Percentiles rank a stretch among this genome's conserved stretches.
Evolutionary conservation across 2,329 filamentous ascomycete genomes (phyloP).

Genomic region (Dendryphion nanum): DNA sequence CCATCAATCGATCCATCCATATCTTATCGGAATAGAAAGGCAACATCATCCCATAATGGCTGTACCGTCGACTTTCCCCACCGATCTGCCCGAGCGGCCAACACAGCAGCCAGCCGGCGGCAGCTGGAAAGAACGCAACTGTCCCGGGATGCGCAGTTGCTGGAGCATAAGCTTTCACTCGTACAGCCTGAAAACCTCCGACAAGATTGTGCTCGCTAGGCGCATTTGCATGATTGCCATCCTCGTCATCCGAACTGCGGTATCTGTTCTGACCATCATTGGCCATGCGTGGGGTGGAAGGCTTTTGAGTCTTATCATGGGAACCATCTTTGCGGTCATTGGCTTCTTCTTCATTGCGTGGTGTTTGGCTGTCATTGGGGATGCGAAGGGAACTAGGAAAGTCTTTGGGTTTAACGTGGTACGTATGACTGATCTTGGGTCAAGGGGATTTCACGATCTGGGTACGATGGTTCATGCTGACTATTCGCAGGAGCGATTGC

Average conservation of each 20-base stretch:
- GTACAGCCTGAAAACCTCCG: neutral
- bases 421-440: neutral
- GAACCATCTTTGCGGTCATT: neutral
- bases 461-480: too few species aligned
- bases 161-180: neutral
- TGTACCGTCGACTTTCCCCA: too few species aligned
- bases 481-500: neutral
- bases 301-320: neutral
- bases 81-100: neutral
- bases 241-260: neutral
- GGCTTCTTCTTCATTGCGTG: neutral
- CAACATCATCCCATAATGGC: too few species aligned
- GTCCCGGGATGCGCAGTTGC: neutral
- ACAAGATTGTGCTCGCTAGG: neutral
- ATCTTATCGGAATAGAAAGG: too few species aligned
- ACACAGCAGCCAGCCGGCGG: neutral
- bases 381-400: neutral
- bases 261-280: neutral
- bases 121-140: neutral
- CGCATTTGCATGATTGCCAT: neutral
- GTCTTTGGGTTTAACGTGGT: neutral
- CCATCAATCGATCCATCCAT: too few species aligned
- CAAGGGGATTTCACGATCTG: neutral
- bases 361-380: neutral
- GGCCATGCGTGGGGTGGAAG: neutral